Base-by-base conservation (phyloP, 2,329 filamentous ascomycete genomes). In the Sporothrix phasma region DNA sequence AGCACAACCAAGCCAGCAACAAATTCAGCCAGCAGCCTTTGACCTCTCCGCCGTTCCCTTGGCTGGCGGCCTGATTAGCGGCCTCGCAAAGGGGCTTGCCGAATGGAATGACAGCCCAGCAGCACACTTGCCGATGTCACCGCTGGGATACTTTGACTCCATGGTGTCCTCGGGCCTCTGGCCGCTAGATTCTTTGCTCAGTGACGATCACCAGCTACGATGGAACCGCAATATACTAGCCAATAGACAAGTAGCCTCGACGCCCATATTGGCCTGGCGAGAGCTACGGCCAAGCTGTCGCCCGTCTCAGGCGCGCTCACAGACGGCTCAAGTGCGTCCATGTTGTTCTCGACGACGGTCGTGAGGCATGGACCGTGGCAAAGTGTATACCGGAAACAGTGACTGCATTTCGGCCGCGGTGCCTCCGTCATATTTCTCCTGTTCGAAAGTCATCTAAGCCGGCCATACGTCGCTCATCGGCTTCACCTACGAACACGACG, bases 291-390 rank as follows among this genome's bases (percentile, higher is more conserved):
- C 19, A 93, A 73, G 72, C 89, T 34, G 6, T 19, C 37, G 3
- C 22, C 5, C 70, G 81, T 75, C 7, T 76, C 79, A 1, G 97
- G 80, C 1, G 81, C 84, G 47, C 92, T 83, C 61, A 94, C 86
- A 72, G 97, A 97, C 1, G 93, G 94, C 67, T 89, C 84, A 60
- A 97, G 78, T 2, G 92, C 91, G 75, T 97, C 93, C 41, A 97
- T 84, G n/a, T 41, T 97, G 77, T 0, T n/a, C n/a, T n/a, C n/a
- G n/a, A n/a, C n/a, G n/a, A n/a, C n/a, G n/a, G n/a, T n/a, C n/a
- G n/a, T n/a, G n/a, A n/a, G n/a, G n/a, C n/a, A n/a, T n/a, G n/a
- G n/a, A n/a, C n/a, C n/a, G n/a, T n/a, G n/a, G n/a, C n/a, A n/a
- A n/a, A n/a, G n/a, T n/a, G n/a, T n/a, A n/a, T n/a, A n/a, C n/a